A percentile compares a stretch with the other conserved stretches of the same genome.
Evolutionary conservation across 192 early-diverging fungal species (phyloP).

Genomic region (Umbelopsis vinacea): DNA sequence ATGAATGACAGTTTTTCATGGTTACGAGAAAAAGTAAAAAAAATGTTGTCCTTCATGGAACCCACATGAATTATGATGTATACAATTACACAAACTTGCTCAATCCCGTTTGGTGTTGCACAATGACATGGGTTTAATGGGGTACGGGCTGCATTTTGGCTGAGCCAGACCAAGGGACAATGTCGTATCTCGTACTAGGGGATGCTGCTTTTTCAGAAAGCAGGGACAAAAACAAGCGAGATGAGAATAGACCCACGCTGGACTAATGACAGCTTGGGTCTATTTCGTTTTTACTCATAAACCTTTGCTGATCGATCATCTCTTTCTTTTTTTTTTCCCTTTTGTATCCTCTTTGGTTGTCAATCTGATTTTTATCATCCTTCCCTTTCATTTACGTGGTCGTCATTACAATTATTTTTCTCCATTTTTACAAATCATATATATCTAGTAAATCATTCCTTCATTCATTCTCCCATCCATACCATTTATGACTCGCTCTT

Average conservation of each 20-base stretch:
- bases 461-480: neutral
- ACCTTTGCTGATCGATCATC: no score
- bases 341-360: neutral
- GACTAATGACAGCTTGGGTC: no score
- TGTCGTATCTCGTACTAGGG: neutral
- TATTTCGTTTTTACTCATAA: no score
- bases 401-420: neutral
- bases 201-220: neutral
- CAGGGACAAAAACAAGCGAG: neutral
- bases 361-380: neutral
- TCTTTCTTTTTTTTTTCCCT: neutral
- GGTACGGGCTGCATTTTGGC: no score
- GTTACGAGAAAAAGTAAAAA: no score
- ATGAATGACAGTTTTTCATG: no score
- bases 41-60: no score
- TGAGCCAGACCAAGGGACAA: neutral
- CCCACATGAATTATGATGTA: no score
- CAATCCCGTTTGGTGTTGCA: neutral
- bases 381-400: neutral
- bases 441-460: neutral
- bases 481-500: slow-evolving; percentile 3
- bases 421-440: neutral
- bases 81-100: no score
- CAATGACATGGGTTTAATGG: neutral
- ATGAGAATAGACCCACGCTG: no score